Base-by-base conservation (phyloP, 208 protist species). In the Novymonas esmeraldas region DNA sequence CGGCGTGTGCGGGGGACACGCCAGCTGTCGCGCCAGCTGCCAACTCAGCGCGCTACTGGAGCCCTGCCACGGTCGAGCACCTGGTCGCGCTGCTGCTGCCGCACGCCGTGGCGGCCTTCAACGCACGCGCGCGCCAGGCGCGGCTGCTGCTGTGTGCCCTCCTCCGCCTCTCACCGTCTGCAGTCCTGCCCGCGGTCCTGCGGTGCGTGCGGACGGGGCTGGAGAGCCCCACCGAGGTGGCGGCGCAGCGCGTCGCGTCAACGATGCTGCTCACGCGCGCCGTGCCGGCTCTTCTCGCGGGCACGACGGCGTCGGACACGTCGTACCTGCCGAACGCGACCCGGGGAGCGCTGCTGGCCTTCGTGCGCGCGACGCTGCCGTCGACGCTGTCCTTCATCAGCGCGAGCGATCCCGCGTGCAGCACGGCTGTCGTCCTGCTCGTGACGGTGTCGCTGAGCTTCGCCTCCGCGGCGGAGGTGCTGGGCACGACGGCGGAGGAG, bases 31-130 rank as follows among this genome's bases (percentile, higher is more conserved):
- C 33, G 3, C 14, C 10, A 20, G 20, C 54, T 2, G 9, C 54
- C 13, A 6, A 2, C 26, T 26, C 36, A 7, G 20, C 55, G n/a
- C 72, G 75, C 55, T 52, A 67, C 51, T 92, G 86, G 86, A 65
- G 71, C 6, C 24, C 38, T 4, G 56, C 73, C 5, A 82, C 86
- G 3, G 60, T 76, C n/a, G 68, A 85, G 36, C 56, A 55, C 42
- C 83, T 92, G 28, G 83, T 86, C 9, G 57, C 65, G 10, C 76
- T 92, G 38, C 61, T 89, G 10, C 56, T 76, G 9, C 86, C 82
- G 6, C 55, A 74, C 2, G 42, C 84, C 14, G 61, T 87, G 39
- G 58, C 81, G 1, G 56, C 73, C 11, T 69, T 89, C 16, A 68
- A 85, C 26, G 70, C 84, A 14, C 67, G 74, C 10, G 42, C 77